These are phyloP conservation scores for Xylaria cubensis DNA, from an alignment of 495 filamentous ascomycete species.

Conservation along the genomic window DNA sequence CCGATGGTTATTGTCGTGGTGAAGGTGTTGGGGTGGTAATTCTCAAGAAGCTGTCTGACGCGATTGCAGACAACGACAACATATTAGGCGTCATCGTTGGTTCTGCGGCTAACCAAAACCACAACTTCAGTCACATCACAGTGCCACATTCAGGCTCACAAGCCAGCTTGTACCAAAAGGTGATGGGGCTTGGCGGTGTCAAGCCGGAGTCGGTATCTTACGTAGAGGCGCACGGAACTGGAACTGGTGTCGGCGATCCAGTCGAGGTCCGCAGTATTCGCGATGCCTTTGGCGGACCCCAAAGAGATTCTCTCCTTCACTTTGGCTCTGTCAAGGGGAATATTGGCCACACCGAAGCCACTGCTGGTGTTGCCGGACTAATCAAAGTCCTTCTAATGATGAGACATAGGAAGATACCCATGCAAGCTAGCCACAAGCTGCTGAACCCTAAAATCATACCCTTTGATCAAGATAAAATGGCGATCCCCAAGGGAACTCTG, in stretches of 20 bases:
- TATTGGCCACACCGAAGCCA: conserved; percentile 60
- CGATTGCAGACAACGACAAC: conserved; percentile 47
- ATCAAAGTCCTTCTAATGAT: conserved; percentile 61
- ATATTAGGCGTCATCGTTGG: conserved; percentile 60
- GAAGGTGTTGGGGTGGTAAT: conserved; percentile 58
- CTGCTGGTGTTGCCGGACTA: conserved; percentile 53
- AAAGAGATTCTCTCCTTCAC: conserved; percentile 37
- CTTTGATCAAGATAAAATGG: conserved; percentile 46
- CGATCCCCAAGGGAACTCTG: conserved; percentile 31
- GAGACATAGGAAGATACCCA: conserved; percentile 47
- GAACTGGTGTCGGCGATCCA: conserved; percentile 72
- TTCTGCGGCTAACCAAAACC: conserved; percentile 53
- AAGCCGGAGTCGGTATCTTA: conserved; percentile 69
- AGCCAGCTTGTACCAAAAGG: conserved; percentile 38
- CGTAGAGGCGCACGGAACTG: conserved; percentile 79
- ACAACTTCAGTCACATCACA: conserved; percentile 39
- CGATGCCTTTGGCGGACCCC: conserved; percentile 33
- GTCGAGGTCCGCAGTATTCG: conserved; percentile 32
- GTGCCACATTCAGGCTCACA: conserved; percentile 44
- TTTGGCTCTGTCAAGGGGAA: conserved; percentile 57
- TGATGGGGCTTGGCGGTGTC: conserved; percentile 17
- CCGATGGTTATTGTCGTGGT: conserved; percentile 65
- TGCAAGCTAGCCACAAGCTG: conserved; percentile 48
- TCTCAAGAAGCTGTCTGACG: conserved; percentile 58
- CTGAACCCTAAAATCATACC: conserved; percentile 52